These are phyloP conservation scores for Talaromyces borbonicus DNA, from an alignment of 495 filamentous ascomycete species.

Conservation along the genomic window DNA sequence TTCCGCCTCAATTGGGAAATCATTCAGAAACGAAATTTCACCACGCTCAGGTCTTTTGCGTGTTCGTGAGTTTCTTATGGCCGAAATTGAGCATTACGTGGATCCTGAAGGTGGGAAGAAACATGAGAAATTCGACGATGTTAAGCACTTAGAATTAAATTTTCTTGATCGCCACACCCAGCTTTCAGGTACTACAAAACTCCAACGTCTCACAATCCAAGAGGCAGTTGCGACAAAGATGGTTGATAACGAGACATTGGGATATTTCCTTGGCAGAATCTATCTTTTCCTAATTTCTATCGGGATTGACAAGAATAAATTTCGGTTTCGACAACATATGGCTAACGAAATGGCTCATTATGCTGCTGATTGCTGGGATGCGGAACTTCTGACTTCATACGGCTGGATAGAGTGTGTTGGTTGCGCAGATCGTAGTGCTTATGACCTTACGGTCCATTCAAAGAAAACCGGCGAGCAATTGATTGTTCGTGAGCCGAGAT, in stretches of 20 bases:
- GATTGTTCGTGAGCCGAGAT: conserved; percentile 55
- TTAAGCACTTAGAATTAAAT: conserved; percentile 50
- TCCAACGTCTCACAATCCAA: conserved; percentile 51
- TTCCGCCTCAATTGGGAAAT: conserved; percentile 64
- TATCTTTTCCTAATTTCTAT: conserved; percentile 61
- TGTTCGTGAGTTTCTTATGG: conserved; percentile 66
- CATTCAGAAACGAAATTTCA: conserved; percentile 66
- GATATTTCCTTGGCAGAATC: conserved; percentile 76
- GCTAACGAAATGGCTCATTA: conserved; percentile 78
- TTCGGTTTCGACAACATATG: conserved; percentile 83
- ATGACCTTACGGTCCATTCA: conserved; percentile 68
- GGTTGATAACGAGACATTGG: conserved; percentile 77
- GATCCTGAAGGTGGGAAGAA: conserved; percentile 64
- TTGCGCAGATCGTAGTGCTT: conserved; percentile 74
- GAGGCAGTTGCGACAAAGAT: conserved; percentile 57
- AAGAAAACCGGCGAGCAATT: conserved; percentile 67
- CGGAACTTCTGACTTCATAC: conserved; percentile 65
- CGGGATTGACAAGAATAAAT: conserved; percentile 58
- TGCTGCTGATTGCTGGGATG: conserved; percentile 78
- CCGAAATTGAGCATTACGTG: conserved; percentile 66
- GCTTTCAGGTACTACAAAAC: conserved; percentile 54
- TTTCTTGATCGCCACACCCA: conserved; percentile 65
- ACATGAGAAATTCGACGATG: conserved; percentile 53
- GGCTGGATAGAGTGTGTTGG: conserved; percentile 86
- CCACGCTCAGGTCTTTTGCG: conserved; percentile 57